phyloP scores from a whole-genome alignment of 805 yeast genomes.

The Candida ascalaphidarum region DNA sequence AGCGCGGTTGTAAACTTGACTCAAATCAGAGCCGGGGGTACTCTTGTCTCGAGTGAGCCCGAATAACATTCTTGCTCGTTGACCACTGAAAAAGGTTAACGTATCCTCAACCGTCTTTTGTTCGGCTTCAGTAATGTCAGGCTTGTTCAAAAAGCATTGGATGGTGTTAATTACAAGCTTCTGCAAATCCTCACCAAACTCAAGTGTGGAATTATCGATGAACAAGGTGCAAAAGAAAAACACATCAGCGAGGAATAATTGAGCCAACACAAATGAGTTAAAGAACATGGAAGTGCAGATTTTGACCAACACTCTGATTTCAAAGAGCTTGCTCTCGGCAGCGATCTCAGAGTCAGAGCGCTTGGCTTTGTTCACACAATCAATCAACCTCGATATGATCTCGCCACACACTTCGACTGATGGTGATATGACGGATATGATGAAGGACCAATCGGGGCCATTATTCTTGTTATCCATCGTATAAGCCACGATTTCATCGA shows the following conservation, averaged over 20 bases:
- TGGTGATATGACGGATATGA: conserved; percentile 60
- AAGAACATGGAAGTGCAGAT: conserved; percentile 60
- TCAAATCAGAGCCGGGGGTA: conserved; percentile 21
- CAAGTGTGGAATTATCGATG: conserved; percentile 42
- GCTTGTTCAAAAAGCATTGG: conserved; percentile 58
- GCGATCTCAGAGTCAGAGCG: conserved; percentile 30
- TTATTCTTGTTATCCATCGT: conserved; percentile 75
- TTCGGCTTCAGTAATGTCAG: conserved; percentile 33
- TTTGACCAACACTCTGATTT: conserved; percentile 58
- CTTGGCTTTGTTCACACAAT: conserved; percentile 44
- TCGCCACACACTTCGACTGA: conserved; percentile 66
- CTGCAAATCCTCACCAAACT: conserved; percentile 54
- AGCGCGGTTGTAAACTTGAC: conserved; percentile 31
- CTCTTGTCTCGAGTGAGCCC: conserved; percentile 55
- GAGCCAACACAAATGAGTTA: conserved; percentile 55
- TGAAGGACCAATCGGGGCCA: conserved; percentile 57
- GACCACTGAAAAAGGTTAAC: conserved; percentile 44
- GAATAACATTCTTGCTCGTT: conserved; percentile 58
- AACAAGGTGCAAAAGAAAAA: conserved; percentile 57
- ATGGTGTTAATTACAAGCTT: conserved; percentile 57
- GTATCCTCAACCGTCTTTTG: conserved; percentile 37
- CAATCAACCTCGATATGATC: conserved; percentile 48
- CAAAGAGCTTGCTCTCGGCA: conserved; percentile 51
- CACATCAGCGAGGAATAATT: conserved; percentile 63
- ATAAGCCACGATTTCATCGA: conserved; percentile 68